phyloP scores from a whole-genome alignment of 2,329 filamentous ascomycete genomes.

The Scytalidium lignicola region DNA sequence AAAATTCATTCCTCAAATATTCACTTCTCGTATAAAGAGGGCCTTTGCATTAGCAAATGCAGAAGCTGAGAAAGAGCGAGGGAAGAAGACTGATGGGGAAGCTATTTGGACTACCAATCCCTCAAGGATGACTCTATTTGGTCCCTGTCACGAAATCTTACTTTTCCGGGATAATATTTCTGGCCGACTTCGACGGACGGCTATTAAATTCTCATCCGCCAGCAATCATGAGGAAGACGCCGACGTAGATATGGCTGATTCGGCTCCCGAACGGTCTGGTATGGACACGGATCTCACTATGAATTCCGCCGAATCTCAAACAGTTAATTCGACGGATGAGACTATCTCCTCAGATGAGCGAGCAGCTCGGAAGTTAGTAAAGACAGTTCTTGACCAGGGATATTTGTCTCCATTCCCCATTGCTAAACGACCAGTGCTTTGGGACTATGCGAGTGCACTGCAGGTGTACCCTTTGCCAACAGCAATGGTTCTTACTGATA shows the following conservation, averaged over 20 bases:
- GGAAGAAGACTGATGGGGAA: constrained; percentile 56
- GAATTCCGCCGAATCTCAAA: constrained; percentile 27
- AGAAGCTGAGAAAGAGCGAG: constrained; percentile 51
- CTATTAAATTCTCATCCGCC: constrained; percentile 59
- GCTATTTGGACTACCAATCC: constrained; percentile 89
- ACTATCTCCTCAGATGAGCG: constrained; percentile 31
- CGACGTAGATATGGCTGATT: constrained; percentile 18
- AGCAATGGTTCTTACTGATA: constrained; percentile 75
- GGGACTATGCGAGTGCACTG: constrained; percentile 76
- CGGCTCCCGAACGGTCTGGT: constrained; percentile 13
- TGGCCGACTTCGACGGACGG: constrained; percentile 69
- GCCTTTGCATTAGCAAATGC: constrained; percentile 74
- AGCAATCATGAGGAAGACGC: constrained; percentile 31
- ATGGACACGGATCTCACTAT: constrained; percentile 35
- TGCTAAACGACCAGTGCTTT: constrained; percentile 74
- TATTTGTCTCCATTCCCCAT: constrained; percentile 83
- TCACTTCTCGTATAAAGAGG: constrained; percentile 80
- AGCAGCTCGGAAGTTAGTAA: constrained; percentile 72
- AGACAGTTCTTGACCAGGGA: constrained; percentile 87
- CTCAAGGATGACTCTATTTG: constrained; percentile 75
- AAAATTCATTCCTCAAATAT: constrained; percentile 75
- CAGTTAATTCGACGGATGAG: not conserved
- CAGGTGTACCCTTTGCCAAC: constrained; percentile 87
- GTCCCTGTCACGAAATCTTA: constrained; percentile 80
- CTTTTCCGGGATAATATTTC: constrained; percentile 85